Base-by-base conservation (phyloP, 2,329 filamentous ascomycete species). In the Elsinoe necatrix region DNA sequence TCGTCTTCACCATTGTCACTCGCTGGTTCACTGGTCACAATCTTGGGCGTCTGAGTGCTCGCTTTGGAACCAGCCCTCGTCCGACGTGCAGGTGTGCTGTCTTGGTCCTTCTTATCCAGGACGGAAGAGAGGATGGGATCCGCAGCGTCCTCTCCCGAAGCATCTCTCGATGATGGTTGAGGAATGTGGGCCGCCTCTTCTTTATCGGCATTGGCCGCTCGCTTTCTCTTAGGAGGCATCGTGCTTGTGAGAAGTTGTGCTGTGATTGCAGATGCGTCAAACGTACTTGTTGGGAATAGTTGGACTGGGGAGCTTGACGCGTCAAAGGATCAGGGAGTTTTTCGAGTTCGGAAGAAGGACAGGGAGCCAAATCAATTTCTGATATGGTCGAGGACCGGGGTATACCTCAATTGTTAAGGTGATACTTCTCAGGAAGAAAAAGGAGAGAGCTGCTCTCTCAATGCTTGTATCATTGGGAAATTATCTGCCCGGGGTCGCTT, bases 121-220 rank as follows among this genome's bases (percentile, higher is more conserved):
- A 85, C 80, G 60, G 80, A 70, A 37, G 77, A 73, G 34, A 77
- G 79, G 54, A 86, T 81, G 14, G 85, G 84, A 63, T 88, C 87
- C 65, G 86, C 84, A 65, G 82, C 84, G 68, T 92, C 89, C 73
- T 95, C 88, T 62, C 80, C 87, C 14, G 88, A 92, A 59, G 87
- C 87, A 74, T 95, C 88, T 68, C 87, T 82, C 34, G 88, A 91
- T 16, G 87, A 89, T 34, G 86, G 79, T 69, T 85, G 82, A 9
- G 52, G 20, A 14, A 85, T 78, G 51, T 83, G 76, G 67, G 85
- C 57, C 9, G 20, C n/a, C 41, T 45, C 41, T 23, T 58, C 55
- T 18, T 61, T 55, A 34, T 67, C 62, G 27, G 71, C 76, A 62
- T 77, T 70, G 58, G 75, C 75, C 57, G 80, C 81, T 70, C 91